These are phyloP conservation scores for Diaporthe caulivora DNA, from an alignment of 2,329 filamentous ascomycete species.

Conservation along the genomic window DNA sequence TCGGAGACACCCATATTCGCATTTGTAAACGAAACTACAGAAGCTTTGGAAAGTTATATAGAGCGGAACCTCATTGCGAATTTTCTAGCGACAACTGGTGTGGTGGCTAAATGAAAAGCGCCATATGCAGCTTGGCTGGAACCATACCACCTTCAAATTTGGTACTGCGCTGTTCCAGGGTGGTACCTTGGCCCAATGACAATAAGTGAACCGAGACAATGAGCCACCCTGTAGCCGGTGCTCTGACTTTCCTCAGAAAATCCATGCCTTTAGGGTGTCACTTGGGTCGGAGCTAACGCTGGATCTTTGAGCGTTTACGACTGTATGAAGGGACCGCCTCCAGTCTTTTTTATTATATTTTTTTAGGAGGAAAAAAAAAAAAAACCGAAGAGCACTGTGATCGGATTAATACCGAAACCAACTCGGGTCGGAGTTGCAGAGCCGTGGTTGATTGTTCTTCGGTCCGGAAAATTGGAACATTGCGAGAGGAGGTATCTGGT, in stretches of 20 bases:
- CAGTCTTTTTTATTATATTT: too few species aligned
- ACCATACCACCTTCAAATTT: neutral
- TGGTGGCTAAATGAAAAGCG: constrained; percentile 4
- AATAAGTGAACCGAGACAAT: neutral
- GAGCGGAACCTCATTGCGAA: neutral
- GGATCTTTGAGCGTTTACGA: too few species aligned
- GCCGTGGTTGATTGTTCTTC: neutral
- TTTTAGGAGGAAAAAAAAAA: too few species aligned
- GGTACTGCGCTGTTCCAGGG: neutral
- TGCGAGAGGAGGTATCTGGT: neutral
- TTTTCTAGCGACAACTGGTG: neutral
- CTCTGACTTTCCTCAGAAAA: neutral
- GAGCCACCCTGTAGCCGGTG: neutral
- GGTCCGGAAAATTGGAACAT: neutral
- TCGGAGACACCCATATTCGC: neutral
- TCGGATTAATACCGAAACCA: too few species aligned
- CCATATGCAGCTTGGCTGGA: constrained; percentile 17
- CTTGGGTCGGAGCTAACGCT: too few species aligned
- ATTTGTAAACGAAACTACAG: neutral
- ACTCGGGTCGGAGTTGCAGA: neutral
- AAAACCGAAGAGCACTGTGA: too few species aligned
- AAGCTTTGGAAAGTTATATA: neutral
- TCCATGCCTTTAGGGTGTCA: neutral
- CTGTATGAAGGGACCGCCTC: too few species aligned
- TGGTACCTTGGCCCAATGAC: neutral